Base-by-base conservation (phyloP, 169 alveolate species). In the Cardiosporidium cionae region DNA sequence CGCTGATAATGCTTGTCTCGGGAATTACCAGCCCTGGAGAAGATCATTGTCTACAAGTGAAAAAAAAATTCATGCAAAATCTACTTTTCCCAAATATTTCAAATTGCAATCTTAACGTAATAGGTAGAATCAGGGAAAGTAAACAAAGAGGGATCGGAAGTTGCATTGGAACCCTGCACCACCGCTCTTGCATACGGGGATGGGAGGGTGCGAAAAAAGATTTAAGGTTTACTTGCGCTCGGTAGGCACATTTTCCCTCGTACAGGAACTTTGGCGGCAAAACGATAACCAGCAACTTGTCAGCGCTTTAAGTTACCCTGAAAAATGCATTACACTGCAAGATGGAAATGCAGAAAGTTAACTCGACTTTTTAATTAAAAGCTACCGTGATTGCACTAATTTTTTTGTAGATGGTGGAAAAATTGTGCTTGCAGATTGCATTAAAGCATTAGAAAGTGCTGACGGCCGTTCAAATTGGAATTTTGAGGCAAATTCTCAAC, bases 21-120 rank as follows among this genome's bases (percentile, higher is more conserved):
- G 96, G 96, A 52, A 84, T 91, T 5, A 86, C 96, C 25, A 82
- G 87, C 64, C 87, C 89, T 22, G 82, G 78, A 25, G 93, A 93
- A 7, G 96, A 92, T 31, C 87, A 87, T 89, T 92, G 96, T 52
- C 80, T 92, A 66, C 94, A 91, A 70, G 89, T 70, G 23, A 23
- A 65, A 23, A 66, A 7, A 9, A 6, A 7, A n/a, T 25, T 52
- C 37, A 33, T 22, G n/a, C 1, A 44, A 3, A 22, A 5, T 22
- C 7, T 5, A 7, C 34, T 44, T 16, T n/a, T 9, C 22, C n/a
- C n/a, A 9, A 9, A 63, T 9, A n/a, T 16, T 9, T 63, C 54
- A 16, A 9, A 63, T 16, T 16, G 16, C 69, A 63, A 44, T n/a
- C 54, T 63, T 63, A n/a, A 9, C 16, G 69, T 16, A 16, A 52